Evolutionary conservation across 805 yeast species (phyloP).

Genomic region (Candida cerambycidarum): DNA sequence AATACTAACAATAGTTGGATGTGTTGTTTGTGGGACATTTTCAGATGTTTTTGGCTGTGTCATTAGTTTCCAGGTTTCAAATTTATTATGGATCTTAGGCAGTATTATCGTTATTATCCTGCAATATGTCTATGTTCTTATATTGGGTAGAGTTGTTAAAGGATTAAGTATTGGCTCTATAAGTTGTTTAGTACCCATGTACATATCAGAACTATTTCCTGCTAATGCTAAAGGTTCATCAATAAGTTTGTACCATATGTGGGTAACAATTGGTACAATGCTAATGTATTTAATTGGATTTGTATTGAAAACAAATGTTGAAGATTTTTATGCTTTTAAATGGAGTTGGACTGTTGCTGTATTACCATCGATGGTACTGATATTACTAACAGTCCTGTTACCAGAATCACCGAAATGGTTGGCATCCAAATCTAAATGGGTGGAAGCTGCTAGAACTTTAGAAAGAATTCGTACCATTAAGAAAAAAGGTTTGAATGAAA

Average conservation of each 20-base stretch:
- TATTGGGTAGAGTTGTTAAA: conserved; percentile 28
- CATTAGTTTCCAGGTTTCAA: conserved; percentile 22
- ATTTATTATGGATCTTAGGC: conserved; percentile 30
- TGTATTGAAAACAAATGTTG: conserved; percentile 14
- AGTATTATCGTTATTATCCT: conserved; percentile 24
- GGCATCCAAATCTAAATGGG: conserved; percentile 31
- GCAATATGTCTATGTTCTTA: conserved; percentile 23
- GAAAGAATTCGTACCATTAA: conserved; percentile 14
- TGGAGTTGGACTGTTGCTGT: conserved; percentile 21
- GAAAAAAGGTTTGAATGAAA: conserved; percentile 10
- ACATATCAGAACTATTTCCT: conserved; percentile 30
- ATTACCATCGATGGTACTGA: conserved; percentile 21
- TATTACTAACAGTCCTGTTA: conserved; percentile 20
- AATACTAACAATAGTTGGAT: conserved; percentile 21
- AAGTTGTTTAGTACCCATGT: conserved; percentile 31
- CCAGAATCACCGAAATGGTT: conserved; percentile 37
- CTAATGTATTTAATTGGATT: conserved; percentile 17
- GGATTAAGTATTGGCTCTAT: conserved; percentile 34
- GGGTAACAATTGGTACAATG: conserved; percentile 20
- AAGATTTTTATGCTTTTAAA: conserved; percentile 16
- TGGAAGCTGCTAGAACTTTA: conserved; percentile 29
- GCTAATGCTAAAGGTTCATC: conserved; percentile 21
- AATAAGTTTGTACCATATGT: conserved; percentile 24
- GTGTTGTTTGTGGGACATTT: conserved; percentile 27
- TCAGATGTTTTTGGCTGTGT: conserved; percentile 31